These are phyloP conservation scores for Umbelopsis sp. DNA, from an alignment of 192 early-diverging fungal genomes.

Conservation along the genomic window DNA sequence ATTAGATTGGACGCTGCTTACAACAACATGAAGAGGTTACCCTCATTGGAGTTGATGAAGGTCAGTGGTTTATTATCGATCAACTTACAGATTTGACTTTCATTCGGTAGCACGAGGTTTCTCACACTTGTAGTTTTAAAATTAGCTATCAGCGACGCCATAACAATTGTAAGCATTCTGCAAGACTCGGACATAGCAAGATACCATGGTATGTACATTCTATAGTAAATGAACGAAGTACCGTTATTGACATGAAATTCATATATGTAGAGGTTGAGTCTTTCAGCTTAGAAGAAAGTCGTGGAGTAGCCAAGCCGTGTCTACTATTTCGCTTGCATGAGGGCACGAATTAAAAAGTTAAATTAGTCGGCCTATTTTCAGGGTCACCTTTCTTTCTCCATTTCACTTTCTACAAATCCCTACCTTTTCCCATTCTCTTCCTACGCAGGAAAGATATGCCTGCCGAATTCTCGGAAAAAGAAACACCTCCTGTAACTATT, in stretches of 20 bases:
- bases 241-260: not conserved
- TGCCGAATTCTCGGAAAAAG: conserved; percentile 15
- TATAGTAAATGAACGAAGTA: not conserved
- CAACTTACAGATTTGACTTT: not conserved
- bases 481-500: conserved; percentile 9
- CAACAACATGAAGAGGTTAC: conserved; percentile 12
- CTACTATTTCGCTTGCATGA: not conserved
- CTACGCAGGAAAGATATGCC: conserved; percentile 13
- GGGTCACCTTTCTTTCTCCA: not conserved
- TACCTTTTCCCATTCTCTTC: not conserved
- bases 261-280: not conserved
- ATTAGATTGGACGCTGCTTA: conserved; percentile 14
- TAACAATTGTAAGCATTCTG: not conserved
- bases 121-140: not conserved
- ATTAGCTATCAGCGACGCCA: not conserved
- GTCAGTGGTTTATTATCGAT: not conserved
- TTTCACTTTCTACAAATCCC: not conserved
- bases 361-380: not conserved
- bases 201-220: not conserved
- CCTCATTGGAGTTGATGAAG: conserved; percentile 10
- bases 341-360: not conserved
- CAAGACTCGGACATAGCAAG: conserved; percentile 7
- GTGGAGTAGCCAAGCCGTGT: not conserved
- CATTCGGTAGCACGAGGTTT: not conserved
- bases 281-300: conserved; percentile 16